These are phyloP conservation scores for Hypoxylon sp. DNA, from an alignment of 2,329 filamentous ascomycete species.

Conservation along the genomic window DNA sequence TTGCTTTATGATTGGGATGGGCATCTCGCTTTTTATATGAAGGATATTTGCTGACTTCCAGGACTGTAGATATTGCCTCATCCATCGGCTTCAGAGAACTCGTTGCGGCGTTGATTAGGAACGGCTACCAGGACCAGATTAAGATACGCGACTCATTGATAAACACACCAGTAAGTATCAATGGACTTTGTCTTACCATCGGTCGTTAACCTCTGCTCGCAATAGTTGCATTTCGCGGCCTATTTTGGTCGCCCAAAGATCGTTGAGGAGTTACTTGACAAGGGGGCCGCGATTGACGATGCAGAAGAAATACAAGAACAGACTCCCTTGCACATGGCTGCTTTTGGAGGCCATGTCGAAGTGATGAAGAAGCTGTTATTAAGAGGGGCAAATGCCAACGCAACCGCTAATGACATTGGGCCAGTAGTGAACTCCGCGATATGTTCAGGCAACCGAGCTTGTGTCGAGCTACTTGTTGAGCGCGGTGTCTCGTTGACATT, in stretches of 20 bases:
- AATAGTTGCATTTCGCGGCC: slow-evolving; percentile 54
- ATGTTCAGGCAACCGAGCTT: slow-evolving; percentile 57
- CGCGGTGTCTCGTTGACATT: slow-evolving; percentile 55
- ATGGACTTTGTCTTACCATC: neutral
- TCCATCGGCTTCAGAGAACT: slow-evolving; percentile 57
- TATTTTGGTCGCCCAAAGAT: slow-evolving; percentile 53
- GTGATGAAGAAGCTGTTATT: slow-evolving; percentile 58
- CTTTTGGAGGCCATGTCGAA: slow-evolving; percentile 55
- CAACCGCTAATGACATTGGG: slow-evolving; percentile 47
- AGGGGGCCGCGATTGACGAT: slow-evolving; percentile 53
- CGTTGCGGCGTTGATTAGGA: slow-evolving; percentile 56
- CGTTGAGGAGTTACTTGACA: slow-evolving; percentile 55
- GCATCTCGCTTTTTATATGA: neutral
- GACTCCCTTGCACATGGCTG: slow-evolving; percentile 58
- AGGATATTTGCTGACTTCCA: slow-evolving; percentile 19
- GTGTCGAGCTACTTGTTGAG: slow-evolving; percentile 57
- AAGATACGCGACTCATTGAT: slow-evolving; percentile 49
- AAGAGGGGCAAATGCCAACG: slow-evolving; percentile 56
- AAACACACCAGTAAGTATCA: slow-evolving; percentile 54
- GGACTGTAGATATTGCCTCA: slow-evolving; percentile 53
- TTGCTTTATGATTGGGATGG: neutral
- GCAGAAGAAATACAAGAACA: slow-evolving; percentile 50
- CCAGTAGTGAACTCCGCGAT: slow-evolving; percentile 59
- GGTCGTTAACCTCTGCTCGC: slow-evolving; percentile 8
- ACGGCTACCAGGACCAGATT: slow-evolving; percentile 55